A percentile compares a stretch with the other conserved stretches of the same genome.
These are phyloP conservation scores for Takashimella tepidaria DNA, from an alignment of 1,284 basidiomycete genomes.

Conservation along the genomic window DNA sequence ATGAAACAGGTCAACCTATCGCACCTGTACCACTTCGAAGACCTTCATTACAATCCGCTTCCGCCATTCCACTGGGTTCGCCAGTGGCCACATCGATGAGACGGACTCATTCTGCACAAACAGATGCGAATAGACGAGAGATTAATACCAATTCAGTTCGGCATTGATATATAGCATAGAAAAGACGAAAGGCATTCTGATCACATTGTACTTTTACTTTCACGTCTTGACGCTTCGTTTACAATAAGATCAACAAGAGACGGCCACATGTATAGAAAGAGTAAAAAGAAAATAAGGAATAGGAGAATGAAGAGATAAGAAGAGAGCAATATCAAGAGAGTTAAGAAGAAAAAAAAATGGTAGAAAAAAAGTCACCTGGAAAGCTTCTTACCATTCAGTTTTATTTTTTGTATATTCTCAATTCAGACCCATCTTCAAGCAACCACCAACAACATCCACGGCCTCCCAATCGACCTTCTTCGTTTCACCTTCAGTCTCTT, in stretches of 20 bases:
- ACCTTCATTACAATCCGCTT: neutral
- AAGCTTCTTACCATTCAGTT: neutral
- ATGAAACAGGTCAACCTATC: neutral
- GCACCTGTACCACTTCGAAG: neutral
- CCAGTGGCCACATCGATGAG: neutral
- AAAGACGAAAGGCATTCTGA: too few species aligned
- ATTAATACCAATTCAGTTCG: neutral
- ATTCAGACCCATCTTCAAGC: conserved; percentile 69
- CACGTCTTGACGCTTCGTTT: too few species aligned
- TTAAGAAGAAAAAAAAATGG: neutral
- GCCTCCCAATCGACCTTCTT: conserved; percentile 62
- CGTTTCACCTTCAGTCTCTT: conserved; percentile 51
- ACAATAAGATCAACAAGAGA: too few species aligned
- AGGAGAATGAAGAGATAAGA: neutral
- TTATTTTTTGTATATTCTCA: neutral
- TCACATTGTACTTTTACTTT: neutral
- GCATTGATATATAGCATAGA: neutral
- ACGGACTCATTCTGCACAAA: neutral
- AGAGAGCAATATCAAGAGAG: neutral
- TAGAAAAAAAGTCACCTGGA: neutral
- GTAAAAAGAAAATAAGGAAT: neutral
- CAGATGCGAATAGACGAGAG: neutral
- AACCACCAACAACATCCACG: conserved; percentile 76
- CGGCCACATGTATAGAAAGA: neutral
- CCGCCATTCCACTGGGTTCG: neutral